A percentile compares a stretch with the other conserved stretches of the same genome.
phyloP scores from a whole-genome alignment of 208 protist species.

The Acanthamoeba healyi region DNA sequence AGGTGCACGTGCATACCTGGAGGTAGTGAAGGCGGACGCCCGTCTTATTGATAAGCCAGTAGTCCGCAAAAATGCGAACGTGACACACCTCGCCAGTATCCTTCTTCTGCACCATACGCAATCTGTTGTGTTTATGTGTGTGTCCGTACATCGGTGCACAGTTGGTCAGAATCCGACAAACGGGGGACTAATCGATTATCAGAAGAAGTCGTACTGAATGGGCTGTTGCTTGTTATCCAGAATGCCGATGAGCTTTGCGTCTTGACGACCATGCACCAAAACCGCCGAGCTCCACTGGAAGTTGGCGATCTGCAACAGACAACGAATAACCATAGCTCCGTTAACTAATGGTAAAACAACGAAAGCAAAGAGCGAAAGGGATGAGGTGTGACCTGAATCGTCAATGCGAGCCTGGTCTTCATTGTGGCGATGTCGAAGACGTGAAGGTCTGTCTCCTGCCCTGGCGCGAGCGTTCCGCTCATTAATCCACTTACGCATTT shows the following conservation, averaged over 20 bases:
- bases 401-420: neutral
- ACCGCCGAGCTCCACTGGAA: constrained; percentile 20
- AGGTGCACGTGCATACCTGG: no score
- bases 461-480: neutral
- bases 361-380: neutral
- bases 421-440: neutral
- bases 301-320: neutral
- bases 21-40: constrained; percentile 31
- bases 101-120: neutral
- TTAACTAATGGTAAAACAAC: neutral
- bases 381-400: neutral
- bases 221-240: neutral
- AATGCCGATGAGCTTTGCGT: neutral
- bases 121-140: neutral
- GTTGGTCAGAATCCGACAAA: neutral
- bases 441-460: neutral
- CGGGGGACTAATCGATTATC: no score
- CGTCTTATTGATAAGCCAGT: constrained; percentile 66
- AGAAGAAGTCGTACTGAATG: neutral
- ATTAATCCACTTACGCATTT: neutral
- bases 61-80: constrained; percentile 8
- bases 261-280: neutral
- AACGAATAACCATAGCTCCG: neutral
- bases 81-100: neutral
- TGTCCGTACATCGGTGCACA: no score